Base-by-base conservation (phyloP, 2,329 filamentous ascomycete genomes). In the Myriosclerotinia curreyana region DNA sequence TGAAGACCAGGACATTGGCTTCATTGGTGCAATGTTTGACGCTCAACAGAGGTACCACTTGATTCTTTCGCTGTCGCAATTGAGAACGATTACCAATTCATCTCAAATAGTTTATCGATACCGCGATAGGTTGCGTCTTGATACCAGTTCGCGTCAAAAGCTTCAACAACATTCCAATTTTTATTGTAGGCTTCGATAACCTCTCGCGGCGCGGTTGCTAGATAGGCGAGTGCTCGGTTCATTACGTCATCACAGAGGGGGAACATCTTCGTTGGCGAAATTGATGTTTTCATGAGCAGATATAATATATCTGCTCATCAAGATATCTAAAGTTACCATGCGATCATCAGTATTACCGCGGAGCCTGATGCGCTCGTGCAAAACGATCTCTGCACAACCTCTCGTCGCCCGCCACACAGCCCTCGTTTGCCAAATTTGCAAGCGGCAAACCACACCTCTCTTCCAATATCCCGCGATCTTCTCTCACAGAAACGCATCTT, bases 281-380 rank as follows among this genome's bases (percentile, higher is more conserved):
- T 22, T 36, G 3, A 42, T 28, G 15, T 12, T 36, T n/a, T 59
- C n/a, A 36, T 5, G 2, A 58, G 25, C n/a, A n/a, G n/a, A n/a
- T n/a, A n/a, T n/a, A n/a, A n/a, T n/a, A 36, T 58, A 36, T 17
- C 17, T 44, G 4, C n/a, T 3, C 20, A 12, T 34, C 28, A 22
- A 20, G 1, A 11, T 7, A 42, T n/a, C 6, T 5, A 48, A 49
- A 49, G 15, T 25, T 20, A 15, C 2, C 6, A 62, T 62, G 60
- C 60, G 60, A 48, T 56, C 60, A n/a, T 62, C 28, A 28, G 2
- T 56, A 38, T n/a, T 48, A 62, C 17, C 22, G 17, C 40, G 40
- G n/a, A 49, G 40, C 12, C 31, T 62, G 25, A 22, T 56, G 20
- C 60, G 60, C 51, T 62, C 60, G 4, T 48, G 51, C 12, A 62